These are phyloP conservation scores for Stereocaulon alpinum DNA, from an alignment of 495 filamentous ascomycete genomes.

Conservation along the genomic window DNA sequence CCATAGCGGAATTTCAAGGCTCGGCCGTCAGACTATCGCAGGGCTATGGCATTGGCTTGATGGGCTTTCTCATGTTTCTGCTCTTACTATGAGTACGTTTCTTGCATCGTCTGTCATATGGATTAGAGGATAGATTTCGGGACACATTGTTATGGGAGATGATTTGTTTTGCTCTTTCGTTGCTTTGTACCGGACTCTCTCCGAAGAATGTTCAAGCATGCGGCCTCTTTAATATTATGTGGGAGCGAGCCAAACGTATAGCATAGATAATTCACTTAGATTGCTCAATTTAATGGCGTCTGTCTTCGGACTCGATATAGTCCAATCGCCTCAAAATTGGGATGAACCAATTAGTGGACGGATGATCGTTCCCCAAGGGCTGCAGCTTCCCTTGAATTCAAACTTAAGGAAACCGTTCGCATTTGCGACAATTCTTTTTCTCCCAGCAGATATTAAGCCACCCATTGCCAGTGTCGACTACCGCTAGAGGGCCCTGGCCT, in stretches of 20 bases:
- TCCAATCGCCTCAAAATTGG: not conserved
- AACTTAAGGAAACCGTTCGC: too few species aligned
- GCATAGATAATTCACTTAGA: conserved; percentile 9
- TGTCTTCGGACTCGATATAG: not conserved
- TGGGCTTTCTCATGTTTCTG: conserved; percentile 1
- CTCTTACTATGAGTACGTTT: conserved; percentile 3
- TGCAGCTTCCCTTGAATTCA: not conserved
- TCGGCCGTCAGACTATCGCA: not conserved
- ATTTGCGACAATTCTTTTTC: too few species aligned
- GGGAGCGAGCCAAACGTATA: conserved; percentile 4
- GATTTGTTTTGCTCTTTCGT: conserved; percentile 12
- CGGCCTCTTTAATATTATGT: not conserved
- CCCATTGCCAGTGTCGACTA: too few species aligned
- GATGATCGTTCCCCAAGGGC: not conserved
- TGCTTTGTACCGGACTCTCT: conserved; percentile 7
- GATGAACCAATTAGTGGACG: not conserved
- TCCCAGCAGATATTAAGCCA: too few species aligned
- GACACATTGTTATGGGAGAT: conserved; percentile 1
- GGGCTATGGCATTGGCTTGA: not conserved
- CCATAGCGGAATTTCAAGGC: conserved; percentile 8
- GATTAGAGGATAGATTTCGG: not conserved
- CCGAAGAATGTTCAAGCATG: not conserved
- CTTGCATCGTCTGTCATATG: not conserved
- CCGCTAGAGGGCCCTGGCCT: too few species aligned
- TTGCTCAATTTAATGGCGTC: conserved; percentile 8